Evolutionary conservation across 495 filamentous ascomycete species (phyloP), one percentile per base, ranked within the genome.

Genomic region (Aspergillus diversus): DNA sequence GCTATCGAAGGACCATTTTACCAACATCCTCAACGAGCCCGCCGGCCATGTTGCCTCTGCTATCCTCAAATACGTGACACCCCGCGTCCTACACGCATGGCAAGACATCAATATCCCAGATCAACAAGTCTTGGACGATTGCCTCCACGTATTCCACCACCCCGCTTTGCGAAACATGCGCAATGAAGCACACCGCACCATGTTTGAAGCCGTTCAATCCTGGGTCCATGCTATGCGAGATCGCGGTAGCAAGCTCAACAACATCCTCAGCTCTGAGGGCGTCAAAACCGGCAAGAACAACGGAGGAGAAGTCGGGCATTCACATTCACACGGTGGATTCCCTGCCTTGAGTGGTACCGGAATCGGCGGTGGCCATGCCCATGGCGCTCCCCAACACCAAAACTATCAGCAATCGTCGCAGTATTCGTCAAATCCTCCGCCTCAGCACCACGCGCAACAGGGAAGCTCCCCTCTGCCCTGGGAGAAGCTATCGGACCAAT

Each of bases 1-100:
- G 77, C 84, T 98, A 6, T 93, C 91, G 60, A 97, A 98, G 76
- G 95, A 99, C 68, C 95, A 99, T 72, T 98, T 98, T 69, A 90
- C 90, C 64, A 97, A 98, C 75, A 81, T 93, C 34, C 81, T 98
- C 33, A 98, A 98, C 77, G 82, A 90, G 34, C 92, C 91, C 52
- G 92, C 93, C 3, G 94, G 94, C 12, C 83, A 90, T 21, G 86
- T 97, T 21, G 93, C 93, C 8, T 77, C 89, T 3, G 86, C 84
- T 0, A 89, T 97, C 55, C 75, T 98, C 5, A 82, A 91, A 80
- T 98, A 94, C 69, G 86, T 89, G 34, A 90, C 92, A 4, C 93
- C 94, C 63, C 90, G 94, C 31, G 72, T 98, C 21, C 79, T 98
- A 6, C 95, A 91, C 64, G 93, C 92, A 3, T 97, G 92, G 93